Percentiles rank a stretch among this genome's conserved stretches.
Conservation (phyloP, 1,139 yeast species). For the Yamadazyma aaseri region DNA sequence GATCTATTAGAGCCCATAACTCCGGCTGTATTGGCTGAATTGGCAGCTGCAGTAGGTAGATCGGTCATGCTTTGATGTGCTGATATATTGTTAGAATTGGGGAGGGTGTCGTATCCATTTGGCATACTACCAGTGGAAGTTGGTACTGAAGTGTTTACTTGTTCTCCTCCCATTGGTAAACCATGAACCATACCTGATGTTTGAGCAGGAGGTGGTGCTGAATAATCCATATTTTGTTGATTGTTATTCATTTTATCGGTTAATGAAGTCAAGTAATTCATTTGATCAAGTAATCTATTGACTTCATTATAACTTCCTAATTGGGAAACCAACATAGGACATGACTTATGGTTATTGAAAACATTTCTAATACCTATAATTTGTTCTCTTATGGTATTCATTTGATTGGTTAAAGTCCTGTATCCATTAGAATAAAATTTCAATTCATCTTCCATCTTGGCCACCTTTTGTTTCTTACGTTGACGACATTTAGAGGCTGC, state of each 20-base stretch:
- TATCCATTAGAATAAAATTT: slow-evolving; percentile 70
- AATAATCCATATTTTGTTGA: slow-evolving; percentile 4
- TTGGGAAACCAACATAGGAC: slow-evolving; percentile 31
- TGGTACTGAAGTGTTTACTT: slow-evolving; percentile 12
- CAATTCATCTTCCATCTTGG: slow-evolving; percentile 77
- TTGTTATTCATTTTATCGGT: slow-evolving; percentile 15
- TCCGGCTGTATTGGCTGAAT: slow-evolving; percentile 9
- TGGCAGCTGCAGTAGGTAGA: slow-evolving; percentile 28
- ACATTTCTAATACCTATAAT: slow-evolving; percentile 49
- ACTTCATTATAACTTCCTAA: slow-evolving; percentile 41
- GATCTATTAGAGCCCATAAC: neutral
- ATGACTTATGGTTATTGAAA: slow-evolving; percentile 38
- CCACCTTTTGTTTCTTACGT: slow-evolving; percentile 86
- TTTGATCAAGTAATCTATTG: slow-evolving; percentile 31
- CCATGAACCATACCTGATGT: slow-evolving; percentile 13
- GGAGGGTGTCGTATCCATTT: slow-evolving; percentile 13
- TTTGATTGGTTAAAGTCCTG: slow-evolving; percentile 60
- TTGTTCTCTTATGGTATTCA: slow-evolving; percentile 57
- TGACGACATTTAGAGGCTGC: slow-evolving; percentile 97
- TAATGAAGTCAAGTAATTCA: slow-evolving; percentile 21
- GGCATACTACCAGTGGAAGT: slow-evolving; percentile 10
- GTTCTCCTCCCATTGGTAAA: slow-evolving; percentile 12
- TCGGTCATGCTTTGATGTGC: slow-evolving; percentile 28
- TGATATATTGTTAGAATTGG: slow-evolving; percentile 13
- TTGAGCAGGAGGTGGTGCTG: slow-evolving; percentile 13